Evolutionary conservation across 495 filamentous ascomycete species (phyloP).

Genomic region (Neurospora sp.): DNA sequence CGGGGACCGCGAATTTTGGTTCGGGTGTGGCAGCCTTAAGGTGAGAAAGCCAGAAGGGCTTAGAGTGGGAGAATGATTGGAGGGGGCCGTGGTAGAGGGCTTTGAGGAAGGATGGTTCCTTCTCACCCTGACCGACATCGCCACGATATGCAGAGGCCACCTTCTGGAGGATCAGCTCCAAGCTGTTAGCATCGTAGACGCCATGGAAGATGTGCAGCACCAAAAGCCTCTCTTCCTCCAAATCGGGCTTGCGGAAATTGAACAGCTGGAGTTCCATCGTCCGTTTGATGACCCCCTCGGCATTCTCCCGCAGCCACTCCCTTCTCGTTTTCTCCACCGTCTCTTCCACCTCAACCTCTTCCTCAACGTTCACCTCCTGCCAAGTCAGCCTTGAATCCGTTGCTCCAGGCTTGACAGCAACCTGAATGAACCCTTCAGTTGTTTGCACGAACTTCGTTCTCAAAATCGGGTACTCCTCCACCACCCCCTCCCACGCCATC

Average conservation of each 20-base stretch:
- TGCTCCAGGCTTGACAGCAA: conserved; percentile 46
- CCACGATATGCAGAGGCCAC: conserved; percentile 38
- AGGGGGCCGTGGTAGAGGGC: conserved; percentile 47
- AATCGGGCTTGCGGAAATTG: conserved; percentile 33
- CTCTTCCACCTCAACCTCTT: conserved; percentile 10
- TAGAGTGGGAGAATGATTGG: conserved; percentile 42
- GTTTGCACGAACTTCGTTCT: conserved; percentile 57
- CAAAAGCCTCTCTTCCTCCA: conserved; percentile 26
- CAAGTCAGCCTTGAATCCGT: neutral
- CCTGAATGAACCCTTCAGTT: conserved; percentile 62
- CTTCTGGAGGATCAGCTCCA: conserved; percentile 52
- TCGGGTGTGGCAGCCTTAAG: conserved; percentile 33
- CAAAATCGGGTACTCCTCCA: conserved; percentile 45
- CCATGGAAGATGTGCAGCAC: conserved; percentile 69
- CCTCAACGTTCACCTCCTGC: conserved; percentile 6
- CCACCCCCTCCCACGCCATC: conserved; percentile 40
- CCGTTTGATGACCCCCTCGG: conserved; percentile 9
- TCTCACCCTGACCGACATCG: neutral
- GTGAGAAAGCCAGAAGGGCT: conserved; percentile 58
- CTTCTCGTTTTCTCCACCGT: neutral
- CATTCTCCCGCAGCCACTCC: conserved; percentile 28
- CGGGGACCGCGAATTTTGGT: conserved; percentile 15
- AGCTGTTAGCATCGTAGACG: conserved; percentile 78
- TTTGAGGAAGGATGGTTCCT: conserved; percentile 37
- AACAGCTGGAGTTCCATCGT: conserved; percentile 14